Evolutionary conservation across 2,329 filamentous ascomycete species (phyloP), one percentile per base, ranked within the genome.

Genomic region (Rugonectria rugulosa): DNA sequence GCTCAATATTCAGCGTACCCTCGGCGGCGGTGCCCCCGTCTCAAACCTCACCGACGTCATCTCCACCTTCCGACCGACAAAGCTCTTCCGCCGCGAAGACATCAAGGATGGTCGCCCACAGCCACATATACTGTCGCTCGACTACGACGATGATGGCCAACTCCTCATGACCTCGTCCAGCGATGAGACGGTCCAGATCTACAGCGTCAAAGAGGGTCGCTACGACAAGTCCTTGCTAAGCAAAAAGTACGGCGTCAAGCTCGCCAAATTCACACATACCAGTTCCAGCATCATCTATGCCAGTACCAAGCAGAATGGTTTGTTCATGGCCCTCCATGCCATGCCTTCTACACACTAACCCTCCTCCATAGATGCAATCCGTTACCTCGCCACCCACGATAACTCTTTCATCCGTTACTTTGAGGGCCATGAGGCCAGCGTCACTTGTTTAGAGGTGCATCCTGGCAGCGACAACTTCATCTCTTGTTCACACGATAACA

Each of bases 331-430:
- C 20, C 12, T 14, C 20, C 27, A 29, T 37, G 26, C 15, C 14
- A 24, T 10, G 23, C 24, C 23, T 14, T 23, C 8, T 17, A 11
- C 3, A 27, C 17, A 40, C 24, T 9, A 17, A 12, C n/a, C 41
- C 23, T 36, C 6, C 17, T 27, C 19, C 7, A 21, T 53, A 88
- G 89, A 94, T 78, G 92, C 86, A 68, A 96, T 90, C 63, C 88
- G 87, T 71, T 97, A 90, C 76, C 89, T 92, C 59, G 96, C 86
- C 53, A 97, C 89, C 11, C 95, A 99, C 75, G 95, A 98, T 74
- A 97, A 98, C 77, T 90, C 89, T 56, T 99, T 96, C 73, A 90
- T 98, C 59, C 90, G 95, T 60, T 99, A 99, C 76, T 99, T 98
- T 72, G 88, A 91, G 58, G 95, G 94, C 44, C 95, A 99, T 73